Evolutionary conservation across 2,329 filamentous ascomycete genomes (phyloP).

Genomic region (Cryphonectria carpinicola): DNA sequence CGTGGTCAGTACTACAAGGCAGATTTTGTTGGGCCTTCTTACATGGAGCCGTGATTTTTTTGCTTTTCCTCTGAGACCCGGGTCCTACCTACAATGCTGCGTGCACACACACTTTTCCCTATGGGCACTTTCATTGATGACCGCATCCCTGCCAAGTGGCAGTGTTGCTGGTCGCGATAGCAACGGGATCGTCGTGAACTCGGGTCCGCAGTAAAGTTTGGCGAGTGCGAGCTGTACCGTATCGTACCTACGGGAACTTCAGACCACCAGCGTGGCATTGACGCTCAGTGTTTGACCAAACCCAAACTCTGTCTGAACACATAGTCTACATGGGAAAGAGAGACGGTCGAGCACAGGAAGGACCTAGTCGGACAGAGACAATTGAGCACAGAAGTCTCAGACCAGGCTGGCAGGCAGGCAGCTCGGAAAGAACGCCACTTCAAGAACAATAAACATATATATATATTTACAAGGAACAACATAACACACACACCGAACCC

Average conservation of each 20-base stretch:
- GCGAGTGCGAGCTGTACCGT: neutral
- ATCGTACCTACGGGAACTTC: neutral
- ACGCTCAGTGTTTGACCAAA: neutral
- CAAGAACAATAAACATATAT: neutral
- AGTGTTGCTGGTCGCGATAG: neutral
- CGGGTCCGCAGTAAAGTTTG: neutral
- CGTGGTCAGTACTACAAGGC: neutral
- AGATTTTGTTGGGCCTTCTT: neutral
- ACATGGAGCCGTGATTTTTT: neutral
- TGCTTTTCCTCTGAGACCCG: neutral
- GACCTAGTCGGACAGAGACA: neutral
- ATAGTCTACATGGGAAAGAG: neutral
- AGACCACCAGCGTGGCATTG: neutral
- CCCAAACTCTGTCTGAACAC: neutral
- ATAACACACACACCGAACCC: neutral
- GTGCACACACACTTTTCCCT: neutral
- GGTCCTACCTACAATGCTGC: neutral
- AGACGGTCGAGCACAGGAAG: neutral
- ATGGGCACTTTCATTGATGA: neutral
- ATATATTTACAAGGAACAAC: neutral
- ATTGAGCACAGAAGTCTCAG: neutral
- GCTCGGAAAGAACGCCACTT: neutral
- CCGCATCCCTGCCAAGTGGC: neutral
- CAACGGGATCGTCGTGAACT: neutral
- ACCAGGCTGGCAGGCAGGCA: neutral